These are phyloP conservation scores for Blastobotrys mokoenaii DNA, from an alignment of 805 yeast species.

Conservation along the genomic window DNA sequence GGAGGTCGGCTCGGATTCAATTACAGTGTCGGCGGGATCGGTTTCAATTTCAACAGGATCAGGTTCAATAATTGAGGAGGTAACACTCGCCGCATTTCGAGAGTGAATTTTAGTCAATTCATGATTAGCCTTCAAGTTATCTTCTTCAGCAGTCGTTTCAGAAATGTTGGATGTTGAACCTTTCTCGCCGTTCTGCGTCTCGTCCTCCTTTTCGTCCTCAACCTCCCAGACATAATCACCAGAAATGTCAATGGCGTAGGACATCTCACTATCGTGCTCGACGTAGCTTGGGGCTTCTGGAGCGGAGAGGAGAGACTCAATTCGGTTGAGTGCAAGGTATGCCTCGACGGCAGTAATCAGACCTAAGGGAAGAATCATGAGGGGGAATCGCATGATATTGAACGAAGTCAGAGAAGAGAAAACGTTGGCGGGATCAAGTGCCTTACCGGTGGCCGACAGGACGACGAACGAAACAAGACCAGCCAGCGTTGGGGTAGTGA, in stretches of 20 bases:
- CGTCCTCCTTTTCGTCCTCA: conserved; percentile 14
- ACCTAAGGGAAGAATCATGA: conserved; percentile 60
- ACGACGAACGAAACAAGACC: conserved; percentile 54
- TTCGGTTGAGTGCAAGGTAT: conserved; percentile 44
- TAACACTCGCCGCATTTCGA: conserved; percentile 28
- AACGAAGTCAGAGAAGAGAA: conserved; percentile 67
- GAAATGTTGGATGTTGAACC: not conserved
- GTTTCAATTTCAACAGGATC: conserved; percentile 51
- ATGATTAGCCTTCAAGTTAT: conserved; percentile 20
- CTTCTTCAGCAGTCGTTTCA: conserved; percentile 3
- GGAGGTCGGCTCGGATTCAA: not conserved
- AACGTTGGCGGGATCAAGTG: conserved; percentile 48
- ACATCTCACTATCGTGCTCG: conserved; percentile 25
- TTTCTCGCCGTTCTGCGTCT: not conserved
- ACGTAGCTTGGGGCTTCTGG: conserved; percentile 32
- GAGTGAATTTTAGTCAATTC: conserved; percentile 28
- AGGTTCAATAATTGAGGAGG: conserved; percentile 27
- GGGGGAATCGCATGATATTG: conserved; percentile 50
- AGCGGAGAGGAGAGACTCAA: conserved; percentile 42
- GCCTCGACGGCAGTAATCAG: conserved; percentile 58
- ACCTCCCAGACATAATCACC: conserved; percentile 65
- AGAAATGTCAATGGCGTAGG: conserved; percentile 40
- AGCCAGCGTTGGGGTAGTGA: conserved; percentile 59
- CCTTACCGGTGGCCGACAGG: conserved; percentile 36
- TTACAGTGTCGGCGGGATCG: conserved; percentile 29